Conservation (phyloP, 306 rosid species). For the Cyamopsis tetragonoloba region DNA sequence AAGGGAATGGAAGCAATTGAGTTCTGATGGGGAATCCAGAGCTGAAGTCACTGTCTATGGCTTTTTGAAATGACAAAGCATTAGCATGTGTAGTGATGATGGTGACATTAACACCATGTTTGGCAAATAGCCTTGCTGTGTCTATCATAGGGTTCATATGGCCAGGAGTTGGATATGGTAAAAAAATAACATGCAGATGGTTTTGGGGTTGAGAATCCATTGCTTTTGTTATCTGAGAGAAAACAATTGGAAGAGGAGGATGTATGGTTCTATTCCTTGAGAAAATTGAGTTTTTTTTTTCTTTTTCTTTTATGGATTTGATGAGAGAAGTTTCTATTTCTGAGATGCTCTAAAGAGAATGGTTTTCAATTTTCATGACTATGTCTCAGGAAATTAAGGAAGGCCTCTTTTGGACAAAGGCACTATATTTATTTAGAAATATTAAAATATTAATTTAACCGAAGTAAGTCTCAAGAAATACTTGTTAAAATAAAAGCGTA, state of each 20-base stretch:
- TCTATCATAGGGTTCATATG: constrained; percentile 31
- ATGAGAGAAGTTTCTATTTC: too few relatives aligned
- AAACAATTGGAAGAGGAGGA: background rate
- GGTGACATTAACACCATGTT: constrained; percentile 22
- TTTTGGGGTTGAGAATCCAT: constrained; percentile 14
- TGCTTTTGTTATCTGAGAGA: background rate
- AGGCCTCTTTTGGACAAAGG: too few relatives aligned
- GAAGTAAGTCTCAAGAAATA: too few relatives aligned
- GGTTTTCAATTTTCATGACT: too few relatives aligned
- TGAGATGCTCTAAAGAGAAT: too few relatives aligned
- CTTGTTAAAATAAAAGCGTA: too few relatives aligned
- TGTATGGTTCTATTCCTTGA: too few relatives aligned
- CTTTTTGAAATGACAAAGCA: constrained; percentile 14
- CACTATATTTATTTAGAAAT: too few relatives aligned
- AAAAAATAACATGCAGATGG: constrained; percentile 1
- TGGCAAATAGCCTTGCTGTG: constrained; percentile 33
- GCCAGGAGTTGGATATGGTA: constrained; percentile 31
- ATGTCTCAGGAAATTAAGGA: too few relatives aligned
- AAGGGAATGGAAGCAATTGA: constrained; percentile 5
- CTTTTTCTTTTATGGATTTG: too few relatives aligned
- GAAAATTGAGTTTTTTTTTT: too few relatives aligned
- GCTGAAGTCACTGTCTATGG: constrained; percentile 22
- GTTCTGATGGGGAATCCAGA: constrained; percentile 22
- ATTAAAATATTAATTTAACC: too few relatives aligned
- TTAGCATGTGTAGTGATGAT: constrained; percentile 24